Percentiles rank a stretch among this genome's conserved stretches.
These are phyloP conservation scores for Coniochaeta sp. DNA, from an alignment of 2,329 filamentous ascomycete species.

Conservation along the genomic window DNA sequence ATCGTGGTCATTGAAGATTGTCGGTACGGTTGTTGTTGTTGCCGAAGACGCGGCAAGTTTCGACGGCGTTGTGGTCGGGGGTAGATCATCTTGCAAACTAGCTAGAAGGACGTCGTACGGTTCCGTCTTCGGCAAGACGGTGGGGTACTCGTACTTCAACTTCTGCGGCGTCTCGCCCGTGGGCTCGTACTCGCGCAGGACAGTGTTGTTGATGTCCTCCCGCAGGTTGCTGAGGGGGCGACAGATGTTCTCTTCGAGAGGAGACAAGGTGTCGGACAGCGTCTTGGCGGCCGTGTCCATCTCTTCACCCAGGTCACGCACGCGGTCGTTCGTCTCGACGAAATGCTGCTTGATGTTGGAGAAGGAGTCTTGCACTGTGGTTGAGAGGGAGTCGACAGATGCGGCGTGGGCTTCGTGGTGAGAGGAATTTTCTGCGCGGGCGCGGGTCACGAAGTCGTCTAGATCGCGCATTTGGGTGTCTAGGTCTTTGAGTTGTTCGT, in stretches of 20 bases:
- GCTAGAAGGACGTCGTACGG: constrained; percentile 37
- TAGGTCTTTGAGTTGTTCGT: constrained; percentile 81
- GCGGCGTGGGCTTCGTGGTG: constrained; percentile 65
- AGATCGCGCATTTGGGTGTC: constrained; percentile 82
- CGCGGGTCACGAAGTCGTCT: constrained; percentile 82
- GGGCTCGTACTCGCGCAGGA: constrained; percentile 71
- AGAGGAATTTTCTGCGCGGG: constrained; percentile 69
- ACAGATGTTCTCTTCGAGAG: constrained; percentile 53
- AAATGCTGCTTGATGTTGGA: constrained; percentile 64
- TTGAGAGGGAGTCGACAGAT: constrained; percentile 60
- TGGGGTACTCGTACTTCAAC: constrained; percentile 73
- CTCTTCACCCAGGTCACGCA: constrained; percentile 61
- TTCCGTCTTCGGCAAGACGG: constrained; percentile 66
- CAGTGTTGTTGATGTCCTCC: constrained; percentile 55
- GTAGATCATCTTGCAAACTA: constrained; percentile 23
- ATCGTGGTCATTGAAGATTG: constrained; percentile 16
- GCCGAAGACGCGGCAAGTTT: neutral
- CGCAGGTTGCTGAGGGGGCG: constrained; percentile 67
- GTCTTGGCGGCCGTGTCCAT: constrained; percentile 53
- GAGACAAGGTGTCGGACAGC: constrained; percentile 54
- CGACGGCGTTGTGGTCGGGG: constrained; percentile 6
- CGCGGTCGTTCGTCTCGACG: constrained; percentile 58
- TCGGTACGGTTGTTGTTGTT: neutral
- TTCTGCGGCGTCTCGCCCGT: constrained; percentile 86
- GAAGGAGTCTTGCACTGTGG: constrained; percentile 67